Base-by-base conservation (phyloP, 2,329 filamentous ascomycete genomes). In the Xylariaceae sp. region DNA sequence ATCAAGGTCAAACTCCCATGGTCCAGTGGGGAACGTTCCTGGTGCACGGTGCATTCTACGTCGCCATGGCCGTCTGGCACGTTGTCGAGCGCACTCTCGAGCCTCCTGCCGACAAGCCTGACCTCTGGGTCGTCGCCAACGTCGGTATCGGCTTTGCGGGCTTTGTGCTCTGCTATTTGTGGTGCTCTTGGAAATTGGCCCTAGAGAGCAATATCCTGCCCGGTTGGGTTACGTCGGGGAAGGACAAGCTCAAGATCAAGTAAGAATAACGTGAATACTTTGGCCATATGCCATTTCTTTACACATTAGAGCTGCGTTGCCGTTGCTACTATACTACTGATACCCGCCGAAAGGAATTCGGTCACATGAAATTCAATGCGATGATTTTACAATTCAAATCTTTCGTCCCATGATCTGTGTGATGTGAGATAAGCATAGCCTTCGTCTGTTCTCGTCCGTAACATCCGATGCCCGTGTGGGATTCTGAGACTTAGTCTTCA, bases 91-190 rank as follows among this genome's bases (percentile, higher is more conserved):
- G 79, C 1, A 83, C 83, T 52, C 70, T 90, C 1, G 53, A 68
- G 10, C 84, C 91, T 12, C 91, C 92, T 5, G 60, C 72, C 0
- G 76, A 79, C 50, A 96, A 95, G 70, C 94, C 94, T 0, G 94
- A 99, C 71, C 72, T 99, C 1, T 99, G 92, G 92, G 85, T 95
- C 3, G 91, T 99, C 2, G 79, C 84, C 11, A 99, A 99, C 62
- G 90, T 94, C 9, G 83, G 90, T 15, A 71, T 97, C 18, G 94
- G 94, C 7, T 89, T 89, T 18, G 85, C 81, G 4, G 94, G 90
- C 0, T 99, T 97, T 66, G 81, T 81, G 0, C 71, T 95, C 32
- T 95, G 90, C 68, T 97, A 96, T 67, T 63, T 94, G 7, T 99
- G 94, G 94, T 96, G 91, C 68, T 69, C 94, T 54, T 86, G 83